These are phyloP conservation scores for Porogramme epimiltina DNA, from an alignment of 1,284 basidiomycete genomes.

Conservation along the genomic window DNA sequence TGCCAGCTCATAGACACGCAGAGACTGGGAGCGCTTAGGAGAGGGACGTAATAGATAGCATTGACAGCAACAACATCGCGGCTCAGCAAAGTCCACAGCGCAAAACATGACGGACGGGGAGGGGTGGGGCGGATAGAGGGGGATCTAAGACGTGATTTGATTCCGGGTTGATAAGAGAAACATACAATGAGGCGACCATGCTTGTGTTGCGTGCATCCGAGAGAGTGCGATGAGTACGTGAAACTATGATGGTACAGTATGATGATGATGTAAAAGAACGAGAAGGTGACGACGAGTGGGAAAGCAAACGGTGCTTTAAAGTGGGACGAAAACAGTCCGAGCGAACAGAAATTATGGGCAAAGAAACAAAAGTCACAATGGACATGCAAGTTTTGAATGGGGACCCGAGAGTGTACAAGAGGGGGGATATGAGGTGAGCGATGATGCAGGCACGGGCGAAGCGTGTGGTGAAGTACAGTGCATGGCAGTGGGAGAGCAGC, in stretches of 20 bases:
- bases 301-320: constrained; percentile 1
- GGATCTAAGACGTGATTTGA: too few relatives aligned
- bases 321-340: background rate
- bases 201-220: constrained; percentile 15
- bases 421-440: background rate
- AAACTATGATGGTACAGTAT: constrained; percentile 22
- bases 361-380: background rate
- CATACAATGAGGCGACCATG: too few relatives aligned
- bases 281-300: background rate
- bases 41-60: too few relatives aligned
- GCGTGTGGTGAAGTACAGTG: constrained; percentile 8
- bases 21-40: too few relatives aligned
- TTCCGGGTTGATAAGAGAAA: too few relatives aligned
- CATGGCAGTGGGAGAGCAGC: constrained; percentile 15
- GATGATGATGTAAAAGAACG: background rate
- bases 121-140: too few relatives aligned
- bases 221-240: constrained; percentile 20
- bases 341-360: background rate
- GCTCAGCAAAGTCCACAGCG: too few relatives aligned
- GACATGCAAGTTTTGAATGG: background rate
- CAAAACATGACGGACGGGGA: too few relatives aligned
- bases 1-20: too few relatives aligned
- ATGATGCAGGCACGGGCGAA: background rate
- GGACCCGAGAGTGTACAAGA: background rate
- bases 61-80: too few relatives aligned